Base-by-base conservation (phyloP, 2,329 filamentous ascomycete genomes). In the Cadophora luteo-olivacea region DNA sequence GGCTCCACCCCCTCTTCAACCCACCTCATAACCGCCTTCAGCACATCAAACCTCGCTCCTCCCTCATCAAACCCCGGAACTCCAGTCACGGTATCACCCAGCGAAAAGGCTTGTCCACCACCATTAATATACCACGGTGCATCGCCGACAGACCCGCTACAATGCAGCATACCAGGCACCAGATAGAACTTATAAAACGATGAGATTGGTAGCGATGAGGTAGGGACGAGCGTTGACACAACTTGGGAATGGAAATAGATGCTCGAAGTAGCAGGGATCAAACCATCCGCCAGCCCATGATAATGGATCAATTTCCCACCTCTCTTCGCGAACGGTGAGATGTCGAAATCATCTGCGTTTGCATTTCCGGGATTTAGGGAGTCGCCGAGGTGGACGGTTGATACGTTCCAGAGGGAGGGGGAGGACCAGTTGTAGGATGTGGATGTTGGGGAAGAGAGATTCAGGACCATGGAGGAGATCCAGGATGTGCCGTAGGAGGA, bases 181-280 rank as follows among this genome's bases (percentile, higher is more conserved):
- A 81, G 79, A 78, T 87, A 87, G 74, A 81, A 82, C 64, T 84
- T 81, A 72, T 85, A 83, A 66, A 83, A 85, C 1, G 2, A 8
- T 1, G 45, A 49, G 45, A 22, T 22, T 6, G 45, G 45, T 2
- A 22, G 5, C 6, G 22, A 22, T 8, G 45, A 16, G 1, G 41
- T 22, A 1, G 19, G 45, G 45, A 22, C 3, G 2, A 85, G 83
- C 0, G 81, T 82, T 22, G 75, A n/a, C 3, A 78, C 76, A 4
- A 85, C 81, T 57, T 84, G 79, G 58, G 84, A 77, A 75, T 85
- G 85, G 79, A 85, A 85, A 75, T 85, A 85, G 11, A 84, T 81
- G 1, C 82, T 84, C 24, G 84, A 81, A 0, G 82, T 82, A 0
- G 83, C 83, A 16, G 84, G 81, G 65, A 88, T 89, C 51, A 85